Conservation (phyloP, 2,329 filamentous ascomycete genomes). For the Paraphaeosphaeria minitans region DNA sequence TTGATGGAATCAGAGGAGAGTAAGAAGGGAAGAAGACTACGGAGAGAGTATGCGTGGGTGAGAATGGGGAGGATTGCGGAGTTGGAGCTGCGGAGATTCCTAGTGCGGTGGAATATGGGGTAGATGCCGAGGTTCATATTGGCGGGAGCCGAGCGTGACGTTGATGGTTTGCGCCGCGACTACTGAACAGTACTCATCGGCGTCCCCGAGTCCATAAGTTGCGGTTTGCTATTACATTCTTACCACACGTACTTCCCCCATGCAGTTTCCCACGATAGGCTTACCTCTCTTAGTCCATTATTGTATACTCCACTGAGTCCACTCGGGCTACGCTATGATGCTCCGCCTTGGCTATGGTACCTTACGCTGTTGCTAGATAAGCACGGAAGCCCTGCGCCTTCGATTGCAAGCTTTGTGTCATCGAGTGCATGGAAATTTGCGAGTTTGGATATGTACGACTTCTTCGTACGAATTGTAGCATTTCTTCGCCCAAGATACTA, state of each 20-base stretch:
- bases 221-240: no score
- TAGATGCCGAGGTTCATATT: constrained; percentile 17
- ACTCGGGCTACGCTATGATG: no score
- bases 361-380: no score
- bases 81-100: constrained; percentile 12
- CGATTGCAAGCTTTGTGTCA: no score
- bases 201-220: background rate
- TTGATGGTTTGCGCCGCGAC: background rate
- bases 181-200: background rate
- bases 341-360: no score
- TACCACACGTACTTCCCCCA: no score
- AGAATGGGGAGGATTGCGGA: constrained; percentile 9
- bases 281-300: no score
- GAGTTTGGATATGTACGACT: background rate
- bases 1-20: background rate
- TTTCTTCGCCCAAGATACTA: background rate
- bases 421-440: background rate
- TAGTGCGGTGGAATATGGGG: constrained; percentile 11
- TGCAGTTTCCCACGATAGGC: no score
- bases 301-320: no score
- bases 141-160: background rate
- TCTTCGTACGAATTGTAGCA: background rate
- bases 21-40: constrained; percentile 3
- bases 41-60: background rate
- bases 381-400: no score